Conservation (phyloP, 2,329 filamentous ascomycete genomes). For the Xylariaceae sp. region DNA sequence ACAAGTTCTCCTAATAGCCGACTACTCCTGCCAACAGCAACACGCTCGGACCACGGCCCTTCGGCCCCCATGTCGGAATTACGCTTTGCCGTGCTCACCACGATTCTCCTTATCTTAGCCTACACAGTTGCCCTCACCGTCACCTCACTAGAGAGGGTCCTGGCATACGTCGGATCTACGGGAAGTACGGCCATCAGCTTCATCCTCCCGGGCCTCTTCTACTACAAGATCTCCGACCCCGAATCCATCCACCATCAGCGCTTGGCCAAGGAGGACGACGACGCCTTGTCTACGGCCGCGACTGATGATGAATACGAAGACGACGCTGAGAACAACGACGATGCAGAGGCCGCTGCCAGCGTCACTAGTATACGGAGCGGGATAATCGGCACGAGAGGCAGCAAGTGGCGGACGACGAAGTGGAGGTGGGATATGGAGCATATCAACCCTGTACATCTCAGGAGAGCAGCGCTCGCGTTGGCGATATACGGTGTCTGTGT, state of each 20-base stretch:
- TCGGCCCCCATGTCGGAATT: constrained; percentile 71
- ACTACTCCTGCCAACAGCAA: constrained; percentile 37
- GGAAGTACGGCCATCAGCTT: constrained; percentile 95
- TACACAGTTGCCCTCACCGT: constrained; percentile 91
- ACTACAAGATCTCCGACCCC: constrained; percentile 95
- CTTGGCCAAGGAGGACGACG: constrained; percentile 85
- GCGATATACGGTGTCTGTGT: constrained; percentile 80
- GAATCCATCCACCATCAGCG: constrained; percentile 82
- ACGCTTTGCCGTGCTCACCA: constrained; percentile 85
- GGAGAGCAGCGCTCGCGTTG: constrained; percentile 68
- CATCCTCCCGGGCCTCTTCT: constrained; percentile 92
- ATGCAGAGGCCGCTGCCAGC: constrained; percentile 37
- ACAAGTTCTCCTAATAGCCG: constrained; percentile 38
- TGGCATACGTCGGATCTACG: constrained; percentile 92
- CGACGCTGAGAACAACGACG: constrained; percentile 20
- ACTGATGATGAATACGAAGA: constrained; percentile 40
- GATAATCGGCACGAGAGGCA: constrained; percentile 32
- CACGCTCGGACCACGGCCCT: constrained; percentile 47
- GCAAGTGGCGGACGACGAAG: constrained; percentile 48
- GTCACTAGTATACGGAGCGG: constrained; percentile 41
- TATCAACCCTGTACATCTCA: constrained; percentile 59
- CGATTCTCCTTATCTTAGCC: constrained; percentile 73
- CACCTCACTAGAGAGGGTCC: constrained; percentile 78
- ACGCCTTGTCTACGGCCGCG: constrained; percentile 53
- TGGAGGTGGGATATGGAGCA: constrained; percentile 57